A percentile compares a stretch with the other conserved stretches of the same genome.
Evolutionary conservation across 2,329 filamentous ascomycete genomes (phyloP).

Genomic region (Teratosphaeriaceae sp.): DNA sequence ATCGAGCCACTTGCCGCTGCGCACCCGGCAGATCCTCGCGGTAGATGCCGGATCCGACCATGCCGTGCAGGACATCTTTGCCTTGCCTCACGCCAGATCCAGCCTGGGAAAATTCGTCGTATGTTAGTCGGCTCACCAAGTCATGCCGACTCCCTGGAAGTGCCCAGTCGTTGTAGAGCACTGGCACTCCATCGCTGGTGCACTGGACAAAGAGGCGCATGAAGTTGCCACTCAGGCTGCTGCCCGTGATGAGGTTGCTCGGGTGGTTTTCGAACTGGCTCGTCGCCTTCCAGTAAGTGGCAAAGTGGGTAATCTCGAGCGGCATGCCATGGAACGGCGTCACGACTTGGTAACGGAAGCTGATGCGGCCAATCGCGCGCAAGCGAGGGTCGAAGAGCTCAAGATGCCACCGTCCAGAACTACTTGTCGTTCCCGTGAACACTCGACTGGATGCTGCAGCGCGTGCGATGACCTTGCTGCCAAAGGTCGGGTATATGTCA

Average conservation of each 20-base stretch:
- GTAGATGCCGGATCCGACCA: constrained; percentile 23
- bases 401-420: constrained; percentile 72
- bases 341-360: constrained; percentile 91
- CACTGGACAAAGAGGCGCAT: constrained; percentile 86
- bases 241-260: constrained; percentile 85
- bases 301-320: constrained; percentile 94
- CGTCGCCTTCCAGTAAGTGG: constrained; percentile 98
- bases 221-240: constrained; percentile 93
- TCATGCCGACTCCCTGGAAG: constrained; percentile 52
- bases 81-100: constrained; percentile 26
- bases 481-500: constrained; percentile 95
- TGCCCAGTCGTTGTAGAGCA: constrained; percentile 82
- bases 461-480: constrained; percentile 94
- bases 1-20: constrained; percentile 62
- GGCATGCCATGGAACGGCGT: constrained; percentile 91
- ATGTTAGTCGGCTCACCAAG: constrained; percentile 71
- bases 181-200: constrained; percentile 77
- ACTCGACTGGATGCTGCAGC: constrained; percentile 84
- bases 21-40: constrained; percentile 52
- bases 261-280: constrained; percentile 83
- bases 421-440: constrained; percentile 69
- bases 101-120: constrained; percentile 59
- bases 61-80: constrained; percentile 20
- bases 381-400: constrained; percentile 90
- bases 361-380: constrained; percentile 86